These are phyloP conservation scores for Colletotrichum australisinense DNA, from an alignment of 2,329 filamentous ascomycete species.

Conservation along the genomic window DNA sequence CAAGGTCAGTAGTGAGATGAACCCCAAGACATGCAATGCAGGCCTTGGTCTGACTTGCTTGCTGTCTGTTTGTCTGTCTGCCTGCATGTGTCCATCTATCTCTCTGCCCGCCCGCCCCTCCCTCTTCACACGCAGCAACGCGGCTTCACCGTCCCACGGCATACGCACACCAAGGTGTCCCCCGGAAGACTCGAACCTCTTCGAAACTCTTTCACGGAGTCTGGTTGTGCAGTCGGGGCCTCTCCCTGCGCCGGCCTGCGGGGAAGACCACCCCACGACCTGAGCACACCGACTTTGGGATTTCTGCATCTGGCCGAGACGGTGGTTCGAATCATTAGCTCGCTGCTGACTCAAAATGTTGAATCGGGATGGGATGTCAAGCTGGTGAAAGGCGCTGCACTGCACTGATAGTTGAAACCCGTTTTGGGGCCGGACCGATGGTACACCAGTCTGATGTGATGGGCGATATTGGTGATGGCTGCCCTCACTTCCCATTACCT, in stretches of 20 bases:
- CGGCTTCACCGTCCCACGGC: neutral
- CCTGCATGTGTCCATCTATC: too few relatives aligned
- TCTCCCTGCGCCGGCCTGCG: constrained; percentile 11
- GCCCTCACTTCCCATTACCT: neutral
- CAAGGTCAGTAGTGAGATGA: constrained; percentile 17
- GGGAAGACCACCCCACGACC: constrained; percentile 17
- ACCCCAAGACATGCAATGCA: neutral
- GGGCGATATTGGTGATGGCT: neutral
- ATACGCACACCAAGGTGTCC: constrained; percentile 5
- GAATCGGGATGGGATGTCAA: neutral
- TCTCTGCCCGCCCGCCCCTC: neutral
- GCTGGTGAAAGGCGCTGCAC: neutral
- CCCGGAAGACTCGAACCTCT: constrained; percentile 28
- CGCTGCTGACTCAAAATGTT: neutral
- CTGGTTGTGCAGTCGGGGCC: neutral
- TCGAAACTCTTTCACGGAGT: constrained; percentile 23
- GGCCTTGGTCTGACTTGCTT: neutral
- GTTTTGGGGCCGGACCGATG: neutral
- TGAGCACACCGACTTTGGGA: neutral
- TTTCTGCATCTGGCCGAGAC: neutral
- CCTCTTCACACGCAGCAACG: neutral
- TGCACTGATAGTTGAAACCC: neutral
- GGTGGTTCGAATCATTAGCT: neutral
- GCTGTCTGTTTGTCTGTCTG: too few relatives aligned
- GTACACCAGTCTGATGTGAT: neutral